Percentiles rank a stretch among this genome's conserved stretches.
Conservation (phyloP, 345 rosid species). For the Populus davidiana region DNA sequence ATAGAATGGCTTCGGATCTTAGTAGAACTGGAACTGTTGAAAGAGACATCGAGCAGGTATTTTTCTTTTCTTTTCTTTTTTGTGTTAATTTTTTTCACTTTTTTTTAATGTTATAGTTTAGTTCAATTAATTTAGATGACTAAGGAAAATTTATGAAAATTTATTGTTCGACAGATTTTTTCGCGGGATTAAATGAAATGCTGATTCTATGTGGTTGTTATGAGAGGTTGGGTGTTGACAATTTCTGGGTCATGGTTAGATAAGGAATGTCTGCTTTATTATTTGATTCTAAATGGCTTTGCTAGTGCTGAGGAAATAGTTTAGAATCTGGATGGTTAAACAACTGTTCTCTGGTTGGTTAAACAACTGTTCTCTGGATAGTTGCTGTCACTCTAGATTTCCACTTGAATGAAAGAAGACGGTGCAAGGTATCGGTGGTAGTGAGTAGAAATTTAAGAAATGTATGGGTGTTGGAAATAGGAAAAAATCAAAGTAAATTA, state of each 20-base stretch:
- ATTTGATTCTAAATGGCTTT: background rate
- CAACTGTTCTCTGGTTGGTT: background rate
- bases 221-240: background rate
- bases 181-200: background rate
- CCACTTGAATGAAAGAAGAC: background rate
- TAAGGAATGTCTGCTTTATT: background rate
- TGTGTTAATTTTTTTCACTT: background rate
- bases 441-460: background rate
- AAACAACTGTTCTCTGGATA: background rate
- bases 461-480: background rate
- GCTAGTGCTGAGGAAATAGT: background rate
- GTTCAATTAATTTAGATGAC: background rate
- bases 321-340: background rate
- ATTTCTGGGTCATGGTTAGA: slow-evolving; percentile 7
- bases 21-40: slow-evolving; percentile 75
- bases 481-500: background rate
- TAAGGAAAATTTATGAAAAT: background rate
- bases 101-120: background rate
- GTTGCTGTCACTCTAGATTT: background rate
- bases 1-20: slow-evolving; percentile 92
- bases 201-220: background rate
- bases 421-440: background rate
- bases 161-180: background rate
- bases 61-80: background rate
- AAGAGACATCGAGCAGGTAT: slow-evolving; percentile 94